phyloP scores from a whole-genome alignment of 129 eudicot species.

The carrot (Daucus carota) region DH1_v3.0 NC_030385.2:35927001-35927500 shows the following conservation, averaged over 20 bases:
- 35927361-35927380: not conserved
- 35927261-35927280: not conserved
- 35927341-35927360: not conserved
- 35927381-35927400: not conserved
- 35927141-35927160: conserved; percentile 95
- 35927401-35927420: not conserved
- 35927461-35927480: too few species aligned
- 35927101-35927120: conserved; percentile 38
- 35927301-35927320: too few species aligned
- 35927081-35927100: not conserved
- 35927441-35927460: too few species aligned
- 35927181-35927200: not conserved
- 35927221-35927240: not conserved
- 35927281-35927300: not conserved
- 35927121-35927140: conserved; percentile 94
- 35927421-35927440: not conserved
- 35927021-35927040: not conserved
- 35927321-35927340: not conserved
- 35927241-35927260: not conserved
- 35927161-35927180: conserved; percentile 70
- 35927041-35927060: not conserved
- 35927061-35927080: not conserved
- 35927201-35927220: not conserved
- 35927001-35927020: not conserved
- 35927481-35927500: not conserved